Evolutionary conservation across 495 filamentous ascomycete species (phyloP).

Genomic region (Cenococcum geophilum): DNA sequence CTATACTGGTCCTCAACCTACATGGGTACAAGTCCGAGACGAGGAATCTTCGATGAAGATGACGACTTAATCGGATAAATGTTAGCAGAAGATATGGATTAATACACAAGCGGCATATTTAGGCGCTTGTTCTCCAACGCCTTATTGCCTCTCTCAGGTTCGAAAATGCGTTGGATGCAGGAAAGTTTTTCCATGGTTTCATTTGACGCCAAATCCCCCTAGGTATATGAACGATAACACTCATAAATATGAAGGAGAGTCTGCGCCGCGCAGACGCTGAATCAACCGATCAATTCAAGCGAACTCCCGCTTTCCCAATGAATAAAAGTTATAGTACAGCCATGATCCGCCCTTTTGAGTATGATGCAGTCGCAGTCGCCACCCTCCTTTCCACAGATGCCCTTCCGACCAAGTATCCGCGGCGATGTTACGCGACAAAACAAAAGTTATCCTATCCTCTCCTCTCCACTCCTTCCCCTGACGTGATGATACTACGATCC

Average conservation of each 20-base stretch:
- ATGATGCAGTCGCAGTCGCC: neutral
- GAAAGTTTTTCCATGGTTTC: too few species aligned
- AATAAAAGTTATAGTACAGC: conserved; percentile 14
- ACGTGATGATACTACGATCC: conserved; percentile 46
- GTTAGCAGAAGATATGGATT: neutral
- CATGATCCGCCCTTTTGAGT: conserved; percentile 4
- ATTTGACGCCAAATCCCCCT: too few species aligned
- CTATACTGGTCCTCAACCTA: conserved; percentile 14
- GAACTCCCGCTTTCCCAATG: conserved; percentile 28
- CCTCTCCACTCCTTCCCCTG: too few species aligned
- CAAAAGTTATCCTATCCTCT: too few species aligned
- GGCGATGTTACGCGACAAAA: too few species aligned
- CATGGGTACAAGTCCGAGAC: conserved; percentile 1
- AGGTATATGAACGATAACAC: too few species aligned
- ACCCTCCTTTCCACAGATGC: neutral
- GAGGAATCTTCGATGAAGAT: conserved; percentile 23
- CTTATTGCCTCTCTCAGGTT: too few species aligned
- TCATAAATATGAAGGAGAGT: too few species aligned
- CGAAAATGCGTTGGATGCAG: neutral
- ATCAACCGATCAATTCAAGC: conserved; percentile 4
- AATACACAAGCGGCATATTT: too few species aligned
- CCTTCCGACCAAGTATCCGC: neutral
- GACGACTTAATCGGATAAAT: conserved; percentile 15
- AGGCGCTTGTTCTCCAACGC: neutral
- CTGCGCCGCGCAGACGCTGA: neutral